Evolutionary conservation across 768 basidiomycete species (phyloP).

Genomic region (Termitomyces sp.): DNA sequence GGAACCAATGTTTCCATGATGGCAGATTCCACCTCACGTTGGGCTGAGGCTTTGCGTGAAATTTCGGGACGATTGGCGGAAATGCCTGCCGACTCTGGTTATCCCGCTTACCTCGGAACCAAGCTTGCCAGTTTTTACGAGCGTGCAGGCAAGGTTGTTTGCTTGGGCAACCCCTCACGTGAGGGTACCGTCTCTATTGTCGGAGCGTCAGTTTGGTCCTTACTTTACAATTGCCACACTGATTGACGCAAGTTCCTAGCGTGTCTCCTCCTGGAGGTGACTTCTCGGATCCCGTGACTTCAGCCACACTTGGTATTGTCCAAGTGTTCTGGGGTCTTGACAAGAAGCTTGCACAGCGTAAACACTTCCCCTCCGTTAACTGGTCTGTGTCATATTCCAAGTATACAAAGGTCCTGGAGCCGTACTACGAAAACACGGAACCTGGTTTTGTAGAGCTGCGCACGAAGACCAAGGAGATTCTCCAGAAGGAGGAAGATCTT

Average conservation of each 20-base stretch:
- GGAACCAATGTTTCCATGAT: conserved; percentile 98
- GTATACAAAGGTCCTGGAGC: conserved; percentile 91
- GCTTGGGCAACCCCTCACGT: conserved; percentile 84
- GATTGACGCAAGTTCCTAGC: conserved; percentile 37
- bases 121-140: conserved; percentile 99
- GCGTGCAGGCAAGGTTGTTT: conserved; percentile 93
- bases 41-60: conserved; percentile 99
- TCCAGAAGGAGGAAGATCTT: conserved; percentile 98
- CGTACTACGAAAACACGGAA: conserved; percentile 86
- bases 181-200: conserved; percentile 97
- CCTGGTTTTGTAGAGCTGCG: conserved; percentile 96
- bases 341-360: conserved; percentile 97
- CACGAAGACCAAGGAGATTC: conserved; percentile 89
- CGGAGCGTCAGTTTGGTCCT: conserved; percentile 75
- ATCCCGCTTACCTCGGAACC: conserved; percentile 94
- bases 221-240: background rate
- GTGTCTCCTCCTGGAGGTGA: conserved; percentile 99
- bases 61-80: conserved; percentile 98
- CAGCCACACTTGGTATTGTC: conserved; percentile 96
- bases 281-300: conserved; percentile 98
- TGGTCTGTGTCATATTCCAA: conserved; percentile 99
- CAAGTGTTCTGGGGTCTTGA: conserved; percentile 99
- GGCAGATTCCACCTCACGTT: conserved; percentile 98
- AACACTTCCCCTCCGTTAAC: conserved; percentile 99
- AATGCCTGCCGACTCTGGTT: conserved; percentile 99